phyloP scores from a whole-genome alignment of 768 basidiomycete species.

The Lyophyllum decastes region DNA sequence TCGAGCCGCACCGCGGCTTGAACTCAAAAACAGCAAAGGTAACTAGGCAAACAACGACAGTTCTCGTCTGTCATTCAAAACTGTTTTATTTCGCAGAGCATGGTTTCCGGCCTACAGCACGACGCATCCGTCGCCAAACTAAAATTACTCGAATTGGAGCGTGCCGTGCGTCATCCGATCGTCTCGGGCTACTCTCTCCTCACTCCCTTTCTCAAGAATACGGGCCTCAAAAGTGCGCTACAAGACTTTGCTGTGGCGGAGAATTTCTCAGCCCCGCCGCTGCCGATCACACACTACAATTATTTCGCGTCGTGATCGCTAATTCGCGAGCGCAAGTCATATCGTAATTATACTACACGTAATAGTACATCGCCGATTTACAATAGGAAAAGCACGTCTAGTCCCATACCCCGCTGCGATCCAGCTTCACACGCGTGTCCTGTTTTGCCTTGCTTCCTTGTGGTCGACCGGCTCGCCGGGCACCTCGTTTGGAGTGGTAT shows the following conservation, averaged over 20 bases:
- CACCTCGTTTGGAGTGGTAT: constrained; percentile 75
- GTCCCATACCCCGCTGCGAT: constrained; percentile 63
- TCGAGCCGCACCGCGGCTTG: constrained; percentile 68
- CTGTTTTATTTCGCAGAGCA: constrained; percentile 46
- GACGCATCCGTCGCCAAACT: constrained; percentile 60
- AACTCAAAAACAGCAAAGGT: constrained; percentile 80
- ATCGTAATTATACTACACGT: neutral
- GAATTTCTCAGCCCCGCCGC: neutral
- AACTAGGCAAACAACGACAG: neutral
- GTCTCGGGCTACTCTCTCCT: neutral
- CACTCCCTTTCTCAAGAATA: constrained; percentile 24
- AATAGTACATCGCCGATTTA: neutral
- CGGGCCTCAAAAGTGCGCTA: constrained; percentile 24
- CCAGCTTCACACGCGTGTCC: constrained; percentile 64
- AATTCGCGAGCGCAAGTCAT: neutral
- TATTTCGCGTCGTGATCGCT: constrained; percentile 3
- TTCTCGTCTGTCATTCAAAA: neutral
- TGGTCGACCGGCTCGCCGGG: constrained; percentile 61
- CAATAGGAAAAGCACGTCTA: constrained; percentile 22
- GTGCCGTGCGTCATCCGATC: constrained; percentile 50
- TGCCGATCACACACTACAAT: neutral
- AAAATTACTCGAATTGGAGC: constrained; percentile 68
- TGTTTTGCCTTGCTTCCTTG: constrained; percentile 88
- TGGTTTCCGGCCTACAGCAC: constrained; percentile 71
- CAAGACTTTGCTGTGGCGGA: neutral